Percentiles rank a stretch among this genome's conserved stretches.
Evolutionary conservation across 192 early-diverging fungal genomes (phyloP).

Genomic region (Backusella liffmaniae): DNA sequence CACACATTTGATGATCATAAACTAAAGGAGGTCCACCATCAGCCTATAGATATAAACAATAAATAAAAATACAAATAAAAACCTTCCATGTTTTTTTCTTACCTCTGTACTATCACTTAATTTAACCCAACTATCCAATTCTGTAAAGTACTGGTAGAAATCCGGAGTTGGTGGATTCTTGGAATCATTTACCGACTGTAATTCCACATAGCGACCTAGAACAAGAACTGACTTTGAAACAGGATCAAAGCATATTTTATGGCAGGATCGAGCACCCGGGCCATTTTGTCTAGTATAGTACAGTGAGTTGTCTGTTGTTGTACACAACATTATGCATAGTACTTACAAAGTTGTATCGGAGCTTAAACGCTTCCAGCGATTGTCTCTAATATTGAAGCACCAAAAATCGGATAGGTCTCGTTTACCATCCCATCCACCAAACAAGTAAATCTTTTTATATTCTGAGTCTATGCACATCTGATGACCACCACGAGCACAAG

Average conservation of each 20-base stretch:
- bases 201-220: conserved; percentile 88
- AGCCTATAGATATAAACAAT: conserved; percentile 35
- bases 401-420: conserved; percentile 90
- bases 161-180: conserved; percentile 60
- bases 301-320: neutral
- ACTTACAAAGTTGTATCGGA: conserved; percentile 67
- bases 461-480: conserved; percentile 93
- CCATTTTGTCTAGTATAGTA: conserved; percentile 65
- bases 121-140: conserved; percentile 61
- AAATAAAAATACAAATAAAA: neutral
- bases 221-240: conserved; percentile 70
- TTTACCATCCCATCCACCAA: conserved; percentile 94
- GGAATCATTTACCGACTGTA: conserved; percentile 58
- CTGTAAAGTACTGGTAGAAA: conserved; percentile 86
- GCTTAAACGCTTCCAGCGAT: conserved; percentile 78
- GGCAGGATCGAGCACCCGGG: conserved; percentile 86
- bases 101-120: conserved; percentile 79
- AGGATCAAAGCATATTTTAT: conserved; percentile 89
- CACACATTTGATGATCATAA: conserved; percentile 93
- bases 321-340: neutral
- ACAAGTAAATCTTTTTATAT: conserved; percentile 72
- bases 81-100: conserved; percentile 11
- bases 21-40: conserved; percentile 86
- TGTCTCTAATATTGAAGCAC: conserved; percentile 60
- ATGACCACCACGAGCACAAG: conserved; percentile 85